A percentile compares a stretch with the other conserved stretches of the same genome.
Evolutionary conservation across 345 rosid species (phyloP).

Genomic region (Cardamine resedifolia): DNA sequence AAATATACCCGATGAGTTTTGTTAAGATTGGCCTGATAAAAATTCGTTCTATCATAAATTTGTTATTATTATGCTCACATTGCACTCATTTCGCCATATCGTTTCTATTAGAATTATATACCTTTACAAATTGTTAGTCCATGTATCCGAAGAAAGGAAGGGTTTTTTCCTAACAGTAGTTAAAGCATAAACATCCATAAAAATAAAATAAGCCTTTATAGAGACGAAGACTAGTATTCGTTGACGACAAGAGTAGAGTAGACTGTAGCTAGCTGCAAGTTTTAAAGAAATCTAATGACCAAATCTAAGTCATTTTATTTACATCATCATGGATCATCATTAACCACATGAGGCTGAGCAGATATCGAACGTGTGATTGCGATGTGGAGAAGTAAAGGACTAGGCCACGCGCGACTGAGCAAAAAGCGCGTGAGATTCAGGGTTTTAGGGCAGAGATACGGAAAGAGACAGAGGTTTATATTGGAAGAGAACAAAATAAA

Average conservation of each 20-base stretch:
- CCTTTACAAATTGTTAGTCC: background rate
- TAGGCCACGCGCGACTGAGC: constrained; percentile 25
- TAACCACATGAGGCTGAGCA: constrained; percentile 41
- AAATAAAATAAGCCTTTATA: constrained; percentile 1
- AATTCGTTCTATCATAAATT: background rate
- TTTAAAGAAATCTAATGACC: constrained; percentile 33
- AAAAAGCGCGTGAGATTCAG: constrained; percentile 36
- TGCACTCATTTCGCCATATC: background rate
- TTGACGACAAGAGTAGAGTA: constrained; percentile 41
- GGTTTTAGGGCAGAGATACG: constrained; percentile 37
- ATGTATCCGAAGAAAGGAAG: background rate
- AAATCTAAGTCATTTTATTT: constrained; percentile 37
- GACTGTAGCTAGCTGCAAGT: constrained; percentile 25
- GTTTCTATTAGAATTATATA: background rate
- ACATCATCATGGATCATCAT: constrained; percentile 43
- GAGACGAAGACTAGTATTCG: constrained; percentile 32
- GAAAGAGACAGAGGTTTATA: constrained; percentile 38
- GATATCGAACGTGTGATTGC: constrained; percentile 41
- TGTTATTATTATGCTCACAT: background rate
- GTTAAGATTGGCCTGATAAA: too few species aligned
- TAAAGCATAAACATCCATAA: constrained; percentile 11
- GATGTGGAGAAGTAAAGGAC: constrained; percentile 32
- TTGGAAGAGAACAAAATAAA: constrained; percentile 21
- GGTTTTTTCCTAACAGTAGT: background rate
- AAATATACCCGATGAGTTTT: too few species aligned